A percentile compares a stretch with the other conserved stretches of the same genome.
Evolutionary conservation across 441 rosid genomes (phyloP).

Genomic region (Kokia cookei): DNA sequence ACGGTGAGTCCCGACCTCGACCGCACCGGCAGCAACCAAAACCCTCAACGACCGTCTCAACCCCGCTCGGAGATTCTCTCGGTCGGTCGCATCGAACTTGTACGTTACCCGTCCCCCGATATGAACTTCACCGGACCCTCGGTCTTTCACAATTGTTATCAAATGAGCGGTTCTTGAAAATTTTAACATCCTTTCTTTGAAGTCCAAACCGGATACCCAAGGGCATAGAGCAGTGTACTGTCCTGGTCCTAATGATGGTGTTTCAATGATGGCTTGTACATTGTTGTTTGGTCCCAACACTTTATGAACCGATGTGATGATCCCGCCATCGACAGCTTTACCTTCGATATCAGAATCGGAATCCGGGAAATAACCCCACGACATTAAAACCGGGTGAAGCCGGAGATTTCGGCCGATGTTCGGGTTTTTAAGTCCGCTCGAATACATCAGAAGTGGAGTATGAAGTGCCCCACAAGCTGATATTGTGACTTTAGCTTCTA

Average conservation of each 20-base stretch:
- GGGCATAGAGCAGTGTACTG: conserved; percentile 40
- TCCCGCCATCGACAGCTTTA: conserved; percentile 66
- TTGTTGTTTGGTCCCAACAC: conserved; percentile 32
- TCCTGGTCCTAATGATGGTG: conserved; percentile 65
- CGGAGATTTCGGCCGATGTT: conserved; percentile 75
- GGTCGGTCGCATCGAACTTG: conserved; percentile 31
- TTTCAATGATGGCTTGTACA: conserved; percentile 65
- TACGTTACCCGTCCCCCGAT: conserved; percentile 54
- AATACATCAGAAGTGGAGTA: conserved; percentile 75
- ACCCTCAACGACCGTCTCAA: conserved; percentile 60
- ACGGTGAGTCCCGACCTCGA: conserved; percentile 80
- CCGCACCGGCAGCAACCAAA: conserved; percentile 88
- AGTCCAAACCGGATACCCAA: conserved; percentile 72
- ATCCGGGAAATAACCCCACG: conserved; percentile 94
- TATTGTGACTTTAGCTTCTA: conserved; percentile 70
- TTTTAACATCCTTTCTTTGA: conserved; percentile 57
- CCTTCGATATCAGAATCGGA: conserved; percentile 46
- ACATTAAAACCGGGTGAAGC: conserved; percentile 73
- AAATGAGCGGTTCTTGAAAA: conserved; percentile 70
- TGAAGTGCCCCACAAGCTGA: conserved; percentile 72
- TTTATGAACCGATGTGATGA: conserved; percentile 69
- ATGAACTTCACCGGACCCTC: conserved; percentile 54
- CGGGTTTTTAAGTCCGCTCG: conserved; percentile 64
- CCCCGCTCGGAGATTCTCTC: conserved; percentile 52
- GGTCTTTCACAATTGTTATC: conserved; percentile 52